Conservation (phyloP, 305 asterid genomes). For the Solanum chacoense region DNA sequence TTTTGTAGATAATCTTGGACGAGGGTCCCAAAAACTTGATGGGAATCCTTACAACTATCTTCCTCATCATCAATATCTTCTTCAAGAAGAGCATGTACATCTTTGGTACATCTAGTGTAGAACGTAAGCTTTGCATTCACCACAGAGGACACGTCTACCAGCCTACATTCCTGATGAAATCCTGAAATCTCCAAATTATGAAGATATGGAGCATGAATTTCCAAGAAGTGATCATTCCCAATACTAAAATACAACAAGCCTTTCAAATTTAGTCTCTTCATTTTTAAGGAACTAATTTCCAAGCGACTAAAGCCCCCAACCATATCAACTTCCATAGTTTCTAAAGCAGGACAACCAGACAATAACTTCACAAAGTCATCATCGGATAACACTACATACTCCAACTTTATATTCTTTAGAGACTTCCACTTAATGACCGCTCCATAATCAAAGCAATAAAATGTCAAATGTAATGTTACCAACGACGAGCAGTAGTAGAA, state of each 20-base stretch:
- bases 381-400: too few relatives aligned
- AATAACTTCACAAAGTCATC: too few relatives aligned
- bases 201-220: not conserved
- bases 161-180: not conserved
- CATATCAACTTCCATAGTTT: too few relatives aligned
- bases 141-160: not conserved
- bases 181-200: not conserved
- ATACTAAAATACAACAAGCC: not conserved
- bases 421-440: too few relatives aligned
- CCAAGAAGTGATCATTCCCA: not conserved
- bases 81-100: not conserved
- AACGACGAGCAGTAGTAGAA: not conserved
- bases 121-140: not conserved
- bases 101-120: not conserved
- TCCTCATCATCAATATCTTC: not conserved
- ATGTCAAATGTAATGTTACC: not conserved
- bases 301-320: too few relatives aligned
- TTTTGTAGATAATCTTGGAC: not conserved
- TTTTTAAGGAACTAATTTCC: too few relatives aligned
- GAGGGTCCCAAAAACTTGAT: not conserved
- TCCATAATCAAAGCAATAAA: too few relatives aligned
- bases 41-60: not conserved
- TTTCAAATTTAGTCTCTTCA: not conserved
- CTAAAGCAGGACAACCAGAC: too few relatives aligned
- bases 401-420: too few relatives aligned